A percentile compares a stretch with the other conserved stretches of the same genome.
These are phyloP conservation scores for Trametes sp. DNA, from an alignment of 1,284 basidiomycete genomes.

Conservation along the genomic window DNA sequence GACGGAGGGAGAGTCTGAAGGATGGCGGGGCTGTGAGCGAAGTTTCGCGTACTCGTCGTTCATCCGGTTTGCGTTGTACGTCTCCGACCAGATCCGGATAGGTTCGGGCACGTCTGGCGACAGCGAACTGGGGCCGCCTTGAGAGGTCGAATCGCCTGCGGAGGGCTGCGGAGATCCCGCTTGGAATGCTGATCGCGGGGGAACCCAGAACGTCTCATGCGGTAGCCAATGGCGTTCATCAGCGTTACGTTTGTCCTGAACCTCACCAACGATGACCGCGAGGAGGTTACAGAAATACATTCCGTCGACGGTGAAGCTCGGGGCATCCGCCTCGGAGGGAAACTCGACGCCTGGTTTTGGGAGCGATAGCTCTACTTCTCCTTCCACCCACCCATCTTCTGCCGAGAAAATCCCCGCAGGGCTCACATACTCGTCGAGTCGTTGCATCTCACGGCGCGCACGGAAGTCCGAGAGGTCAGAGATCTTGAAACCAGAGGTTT, in stretches of 20 bases:
- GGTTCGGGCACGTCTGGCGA: background rate
- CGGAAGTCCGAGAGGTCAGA: constrained; percentile 30
- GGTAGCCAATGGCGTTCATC: constrained; percentile 5
- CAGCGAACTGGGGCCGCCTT: background rate
- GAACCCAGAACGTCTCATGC: background rate
- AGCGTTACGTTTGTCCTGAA: constrained; percentile 1
- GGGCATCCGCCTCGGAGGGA: constrained; percentile 34
- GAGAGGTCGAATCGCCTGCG: background rate
- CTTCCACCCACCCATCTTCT: constrained; percentile 37
- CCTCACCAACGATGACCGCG: constrained; percentile 14
- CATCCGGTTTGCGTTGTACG: constrained; percentile 28
- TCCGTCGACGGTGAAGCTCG: constrained; percentile 35
- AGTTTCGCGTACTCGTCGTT: constrained; percentile 24
- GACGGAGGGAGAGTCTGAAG: constrained; percentile 12
- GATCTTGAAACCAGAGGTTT: constrained; percentile 30
- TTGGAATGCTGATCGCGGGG: background rate
- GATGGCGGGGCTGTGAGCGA: constrained; percentile 9
- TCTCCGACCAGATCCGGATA: constrained; percentile 22
- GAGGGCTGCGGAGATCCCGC: background rate
- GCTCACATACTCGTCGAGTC: constrained; percentile 23
- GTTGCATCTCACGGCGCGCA: constrained; percentile 16
- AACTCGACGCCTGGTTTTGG: constrained; percentile 26
- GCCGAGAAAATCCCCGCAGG: constrained; percentile 2
- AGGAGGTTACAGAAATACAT: constrained; percentile 25
- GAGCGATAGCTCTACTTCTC: constrained; percentile 31